Conservation (phyloP, 2,329 filamentous ascomycete genomes). For the Sporothrix sp. region DNA sequence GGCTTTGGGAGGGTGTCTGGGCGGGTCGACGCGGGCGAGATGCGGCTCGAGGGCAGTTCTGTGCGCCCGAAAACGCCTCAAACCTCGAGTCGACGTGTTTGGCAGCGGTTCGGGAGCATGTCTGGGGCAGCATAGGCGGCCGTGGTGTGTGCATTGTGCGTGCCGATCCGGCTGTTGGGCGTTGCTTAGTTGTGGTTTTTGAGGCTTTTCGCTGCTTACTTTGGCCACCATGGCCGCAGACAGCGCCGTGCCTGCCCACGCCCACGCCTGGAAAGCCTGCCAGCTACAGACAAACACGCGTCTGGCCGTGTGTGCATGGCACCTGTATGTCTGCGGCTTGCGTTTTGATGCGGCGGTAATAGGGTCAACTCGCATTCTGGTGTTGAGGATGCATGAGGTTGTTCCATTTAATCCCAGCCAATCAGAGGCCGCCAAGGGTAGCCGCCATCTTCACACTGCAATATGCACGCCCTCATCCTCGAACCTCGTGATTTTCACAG, state of each 20-base stretch:
- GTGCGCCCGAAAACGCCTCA: neutral
- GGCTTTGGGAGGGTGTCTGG: no score
- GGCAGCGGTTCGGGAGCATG: neutral
- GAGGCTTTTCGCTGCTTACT: slow-evolving; percentile 1
- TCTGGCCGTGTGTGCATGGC: no score
- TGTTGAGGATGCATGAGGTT: slow-evolving; percentile 1
- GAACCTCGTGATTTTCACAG: neutral
- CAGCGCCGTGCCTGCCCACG: no score
- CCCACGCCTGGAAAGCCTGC: no score
- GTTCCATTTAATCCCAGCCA: neutral
- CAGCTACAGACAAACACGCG: no score
- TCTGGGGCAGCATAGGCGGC: neutral
- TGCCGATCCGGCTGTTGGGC: neutral
- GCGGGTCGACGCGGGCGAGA: neutral
- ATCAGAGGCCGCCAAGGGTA: slow-evolving; percentile 2
- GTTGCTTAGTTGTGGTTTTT: slow-evolving; percentile 1
- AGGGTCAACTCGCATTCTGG: neutral
- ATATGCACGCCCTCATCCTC: no score
- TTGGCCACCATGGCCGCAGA: neutral
- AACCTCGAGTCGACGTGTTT: neutral
- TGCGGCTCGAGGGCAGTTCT: neutral
- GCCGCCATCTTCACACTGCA: neutral
- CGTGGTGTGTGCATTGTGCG: neutral
- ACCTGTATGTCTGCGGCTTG: no score
- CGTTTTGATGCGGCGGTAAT: neutral